Base-by-base conservation (phyloP, 768 basidiomycete genomes). In the Lactarius evosmus region DNA sequence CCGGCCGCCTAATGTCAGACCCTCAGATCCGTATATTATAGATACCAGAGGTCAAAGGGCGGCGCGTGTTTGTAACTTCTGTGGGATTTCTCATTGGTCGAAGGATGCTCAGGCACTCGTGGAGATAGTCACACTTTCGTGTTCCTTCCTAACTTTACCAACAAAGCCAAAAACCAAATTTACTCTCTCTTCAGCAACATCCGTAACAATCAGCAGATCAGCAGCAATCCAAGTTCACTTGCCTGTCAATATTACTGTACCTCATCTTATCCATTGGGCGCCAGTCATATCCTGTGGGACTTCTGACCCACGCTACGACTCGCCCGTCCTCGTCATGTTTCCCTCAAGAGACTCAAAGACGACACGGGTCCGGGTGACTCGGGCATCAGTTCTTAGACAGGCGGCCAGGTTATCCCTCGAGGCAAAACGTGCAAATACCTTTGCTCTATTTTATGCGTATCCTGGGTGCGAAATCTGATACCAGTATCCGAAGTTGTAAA, bases 141-240 rank as follows among this genome's bases (percentile, higher is more conserved):
- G 94, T 0, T 71, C 74, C 9, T 94, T 95, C 79, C 91, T 96
- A 84, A 87, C 91, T 0, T 89, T 89, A 22, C 91, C 93, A 0
- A 95, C 95, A 16, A 97, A 98, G 76, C 95, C 95, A 1, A 97
- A 98, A 76, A 97, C 87, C 95, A 49, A 96, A 95, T 12, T 82
- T 99, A 51, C 91, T 90, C 91, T 74, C 89, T 88, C 78, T 98
- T 99, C 80, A 80, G 78, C 49, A 69, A 81, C 38, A 93, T 96
- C 66, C 90, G 93, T 0, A 75, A 86, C 71, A 88, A 88, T 67
- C 83, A 86, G 56, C 77, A 83, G 38, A 81, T n/a, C n/a, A 88
- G 67, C 83, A 86, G 56, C 77, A 83, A 38, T 80, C 83, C 17
- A 95, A 97, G 71, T 94, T 93, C 61, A 78, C 83, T 12, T 93